Conservation (phyloP, 495 filamentous ascomycete species). For the Neurospora sp. region DNA sequence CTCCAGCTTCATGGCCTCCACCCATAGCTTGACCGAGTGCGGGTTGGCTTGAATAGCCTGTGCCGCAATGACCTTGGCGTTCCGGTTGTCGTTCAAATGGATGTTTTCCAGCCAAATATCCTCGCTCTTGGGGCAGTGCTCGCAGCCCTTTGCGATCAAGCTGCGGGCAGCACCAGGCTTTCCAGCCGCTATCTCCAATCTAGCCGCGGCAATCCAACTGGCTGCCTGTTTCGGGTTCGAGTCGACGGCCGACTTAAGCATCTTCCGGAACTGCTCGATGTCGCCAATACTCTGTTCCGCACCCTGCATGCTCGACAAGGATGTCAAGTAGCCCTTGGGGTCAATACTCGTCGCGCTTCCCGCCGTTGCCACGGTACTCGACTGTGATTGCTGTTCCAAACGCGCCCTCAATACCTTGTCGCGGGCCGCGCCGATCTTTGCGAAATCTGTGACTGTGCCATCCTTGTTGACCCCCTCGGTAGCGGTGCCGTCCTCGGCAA, state of each 20-base stretch:
- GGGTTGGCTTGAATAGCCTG: slow-evolving; percentile 85
- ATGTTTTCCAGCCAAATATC: slow-evolving; percentile 96
- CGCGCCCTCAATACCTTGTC: slow-evolving; percentile 87
- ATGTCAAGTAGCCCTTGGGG: slow-evolving; percentile 91
- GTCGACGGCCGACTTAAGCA: slow-evolving; percentile 88
- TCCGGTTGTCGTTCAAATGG: slow-evolving; percentile 78
- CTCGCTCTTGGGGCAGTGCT: slow-evolving; percentile 86
- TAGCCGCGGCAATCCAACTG: slow-evolving; percentile 94
- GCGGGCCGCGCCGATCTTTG: slow-evolving; percentile 91
- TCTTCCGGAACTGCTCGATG: slow-evolving; percentile 85
- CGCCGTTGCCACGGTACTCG: slow-evolving; percentile 53
- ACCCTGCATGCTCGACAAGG: slow-evolving; percentile 65
- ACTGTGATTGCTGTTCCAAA: slow-evolving; percentile 78
- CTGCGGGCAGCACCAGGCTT: slow-evolving; percentile 79
- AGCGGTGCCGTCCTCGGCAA: slow-evolving; percentile 63
- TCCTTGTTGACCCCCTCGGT: slow-evolving; percentile 45
- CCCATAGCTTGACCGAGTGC: slow-evolving; percentile 81
- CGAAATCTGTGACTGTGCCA: slow-evolving; percentile 93
- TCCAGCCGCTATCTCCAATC: slow-evolving; percentile 84
- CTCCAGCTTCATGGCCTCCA: slow-evolving; percentile 90
- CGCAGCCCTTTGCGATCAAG: slow-evolving; percentile 74
- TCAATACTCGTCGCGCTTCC: slow-evolving; percentile 90
- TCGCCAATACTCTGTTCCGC: slow-evolving; percentile 85
- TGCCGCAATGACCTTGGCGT: slow-evolving; percentile 92
- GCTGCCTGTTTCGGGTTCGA: slow-evolving; percentile 91